Evolutionary conservation across 352 stramenopile genomes (phyloP).

Genomic region (Phytophthora parvispora): DNA sequence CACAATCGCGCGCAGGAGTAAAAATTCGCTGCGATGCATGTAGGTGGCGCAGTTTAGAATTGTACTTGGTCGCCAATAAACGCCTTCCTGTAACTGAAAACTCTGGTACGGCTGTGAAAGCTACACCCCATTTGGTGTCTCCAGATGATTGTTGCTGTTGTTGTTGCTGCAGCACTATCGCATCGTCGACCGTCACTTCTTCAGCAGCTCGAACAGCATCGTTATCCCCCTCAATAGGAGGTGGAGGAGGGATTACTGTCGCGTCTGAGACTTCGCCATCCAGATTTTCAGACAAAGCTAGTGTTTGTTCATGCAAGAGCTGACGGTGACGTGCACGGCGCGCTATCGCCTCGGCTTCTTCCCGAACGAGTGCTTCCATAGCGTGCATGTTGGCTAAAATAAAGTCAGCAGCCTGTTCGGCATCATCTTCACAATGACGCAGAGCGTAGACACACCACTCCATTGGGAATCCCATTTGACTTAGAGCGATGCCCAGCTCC

Average conservation of each 20-base stretch:
- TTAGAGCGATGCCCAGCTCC: slow-evolving; percentile 81
- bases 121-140: slow-evolving; percentile 87
- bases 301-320: slow-evolving; percentile 40
- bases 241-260: slow-evolving; percentile 22
- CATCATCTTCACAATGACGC: slow-evolving; percentile 86
- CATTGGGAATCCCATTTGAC: slow-evolving; percentile 90
- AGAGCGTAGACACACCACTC: slow-evolving; percentile 90
- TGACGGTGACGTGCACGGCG: slow-evolving; percentile 64
- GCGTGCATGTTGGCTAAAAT: slow-evolving; percentile 89
- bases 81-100: slow-evolving; percentile 84
- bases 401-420: slow-evolving; percentile 84
- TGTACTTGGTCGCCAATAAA: slow-evolving; percentile 81
- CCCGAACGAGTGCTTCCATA: slow-evolving; percentile 82
- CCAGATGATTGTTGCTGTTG: slow-evolving; percentile 30
- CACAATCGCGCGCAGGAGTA: slow-evolving; percentile 68
- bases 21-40: slow-evolving; percentile 82
- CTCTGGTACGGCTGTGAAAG: slow-evolving; percentile 87
- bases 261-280: slow-evolving; percentile 18
- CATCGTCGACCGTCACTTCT: slow-evolving; percentile 45
- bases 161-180: slow-evolving; percentile 33
- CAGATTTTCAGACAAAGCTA: slow-evolving; percentile 25
- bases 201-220: slow-evolving; percentile 64
- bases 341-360: slow-evolving; percentile 69
- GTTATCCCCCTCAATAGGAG: slow-evolving; percentile 28
- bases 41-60: slow-evolving; percentile 62